A percentile compares a stretch with the other conserved stretches of the same genome.
Evolutionary conservation across 495 filamentous ascomycete species (phyloP).

Genomic region (Aspergillus cristatus): DNA sequence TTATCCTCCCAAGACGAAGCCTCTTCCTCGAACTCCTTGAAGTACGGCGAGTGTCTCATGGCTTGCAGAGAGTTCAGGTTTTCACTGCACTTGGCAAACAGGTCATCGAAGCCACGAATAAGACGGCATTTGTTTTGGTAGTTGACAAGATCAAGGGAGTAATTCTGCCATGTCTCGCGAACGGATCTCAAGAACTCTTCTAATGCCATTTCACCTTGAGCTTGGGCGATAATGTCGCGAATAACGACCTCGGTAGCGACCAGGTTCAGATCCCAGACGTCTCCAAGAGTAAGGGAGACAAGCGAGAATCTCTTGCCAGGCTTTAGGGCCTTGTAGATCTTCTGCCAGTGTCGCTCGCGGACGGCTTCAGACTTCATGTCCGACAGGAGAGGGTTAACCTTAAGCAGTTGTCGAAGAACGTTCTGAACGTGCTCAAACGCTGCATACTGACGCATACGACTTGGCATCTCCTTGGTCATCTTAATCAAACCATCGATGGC

Average conservation of each 20-base stretch:
- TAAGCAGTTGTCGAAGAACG: conserved; percentile 76
- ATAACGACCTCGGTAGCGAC: conserved; percentile 77
- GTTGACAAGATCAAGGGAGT: conserved; percentile 85
- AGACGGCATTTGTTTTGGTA: conserved; percentile 97
- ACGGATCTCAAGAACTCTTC: conserved; percentile 98
- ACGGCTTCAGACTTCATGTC: conserved; percentile 97
- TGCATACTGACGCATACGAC: conserved; percentile 96
- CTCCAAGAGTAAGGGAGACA: conserved; percentile 86
- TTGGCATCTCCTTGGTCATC: conserved; percentile 99
- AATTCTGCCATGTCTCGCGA: conserved; percentile 92
- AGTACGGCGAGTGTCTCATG: conserved; percentile 98
- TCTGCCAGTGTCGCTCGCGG: conserved; percentile 90
- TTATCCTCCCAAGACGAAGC: conserved; percentile 96
- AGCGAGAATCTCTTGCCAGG: conserved; percentile 85
- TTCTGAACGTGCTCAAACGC: conserved; percentile 97
- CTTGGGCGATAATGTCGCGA: conserved; percentile 85
- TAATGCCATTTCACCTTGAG: conserved; percentile 95
- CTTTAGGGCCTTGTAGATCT: conserved; percentile 91
- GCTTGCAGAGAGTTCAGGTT: conserved; percentile 95
- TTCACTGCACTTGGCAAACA: conserved; percentile 97
- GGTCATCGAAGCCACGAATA: conserved; percentile 95
- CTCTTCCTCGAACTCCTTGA: conserved; percentile 97
- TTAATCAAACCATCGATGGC: conserved; percentile 86
- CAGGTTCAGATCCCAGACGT: conserved; percentile 96
- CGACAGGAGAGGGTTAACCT: conserved; percentile 75